Evolutionary conservation across 169 alveolate genomes (phyloP).

Genomic region (Plasmodium fragile): DNA sequence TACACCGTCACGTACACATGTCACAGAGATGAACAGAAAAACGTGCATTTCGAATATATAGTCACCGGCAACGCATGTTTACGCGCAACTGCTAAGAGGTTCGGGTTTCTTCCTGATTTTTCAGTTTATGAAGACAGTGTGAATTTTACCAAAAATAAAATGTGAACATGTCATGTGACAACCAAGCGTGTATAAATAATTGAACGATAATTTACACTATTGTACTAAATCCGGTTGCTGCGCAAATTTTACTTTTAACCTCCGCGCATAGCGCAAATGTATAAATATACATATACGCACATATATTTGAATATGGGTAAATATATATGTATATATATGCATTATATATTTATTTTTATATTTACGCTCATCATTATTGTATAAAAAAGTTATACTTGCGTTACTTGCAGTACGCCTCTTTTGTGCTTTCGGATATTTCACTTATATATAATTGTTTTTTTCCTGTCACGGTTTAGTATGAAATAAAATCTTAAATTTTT

Average conservation of each 20-base stretch:
- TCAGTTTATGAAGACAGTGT: constrained; percentile 69
- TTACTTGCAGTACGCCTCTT: not conserved
- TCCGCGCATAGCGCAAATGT: not conserved
- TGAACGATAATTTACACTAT: not conserved
- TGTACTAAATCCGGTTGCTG: not conserved
- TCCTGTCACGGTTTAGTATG: not conserved
- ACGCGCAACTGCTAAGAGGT: constrained; percentile 4
- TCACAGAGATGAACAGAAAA: not conserved
- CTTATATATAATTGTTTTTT: constrained; percentile 17
- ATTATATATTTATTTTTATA: not conserved
- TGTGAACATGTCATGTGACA: constrained; percentile 5
- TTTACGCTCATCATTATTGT: not conserved
- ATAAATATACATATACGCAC: not conserved
- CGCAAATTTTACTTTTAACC: not conserved
- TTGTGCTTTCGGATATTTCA: constrained; percentile 1
- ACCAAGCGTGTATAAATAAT: not conserved
- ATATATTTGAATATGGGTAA: not conserved
- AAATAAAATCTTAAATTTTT: constrained; percentile 7
- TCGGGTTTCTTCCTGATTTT: not conserved
- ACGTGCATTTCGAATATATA: constrained; percentile 4
- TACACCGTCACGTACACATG: not conserved
- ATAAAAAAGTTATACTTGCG: not conserved
- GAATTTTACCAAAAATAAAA: constrained; percentile 30
- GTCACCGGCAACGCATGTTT: not conserved
- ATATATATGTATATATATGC: not conserved